Evolutionary conservation across 2,329 filamentous ascomycete species (phyloP).

Genomic region (Apiospora koreana): DNA sequence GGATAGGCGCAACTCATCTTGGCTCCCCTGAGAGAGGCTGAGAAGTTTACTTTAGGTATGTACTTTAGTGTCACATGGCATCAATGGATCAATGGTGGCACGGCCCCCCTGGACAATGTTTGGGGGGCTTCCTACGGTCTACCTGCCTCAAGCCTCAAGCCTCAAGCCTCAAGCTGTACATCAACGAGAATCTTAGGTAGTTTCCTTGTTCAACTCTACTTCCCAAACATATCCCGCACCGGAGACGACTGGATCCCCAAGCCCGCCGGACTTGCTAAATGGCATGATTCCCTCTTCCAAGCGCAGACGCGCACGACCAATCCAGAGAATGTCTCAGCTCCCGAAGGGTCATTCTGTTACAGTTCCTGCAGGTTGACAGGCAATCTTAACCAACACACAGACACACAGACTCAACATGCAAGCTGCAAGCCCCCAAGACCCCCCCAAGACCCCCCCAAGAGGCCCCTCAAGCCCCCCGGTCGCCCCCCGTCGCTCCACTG

Average conservation of each 20-base stretch:
- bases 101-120: no score
- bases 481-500: background rate
- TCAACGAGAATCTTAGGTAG: no score
- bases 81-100: no score
- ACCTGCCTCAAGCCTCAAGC: no score
- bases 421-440: slow-evolving; percentile 17
- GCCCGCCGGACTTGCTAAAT: background rate
- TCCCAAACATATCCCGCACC: background rate
- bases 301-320: slow-evolving; percentile 3
- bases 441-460: slow-evolving; percentile 20
- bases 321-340: background rate
- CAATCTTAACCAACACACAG: slow-evolving; percentile 27
- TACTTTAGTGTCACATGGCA: no score
- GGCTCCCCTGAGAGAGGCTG: no score
- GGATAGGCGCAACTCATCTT: no score
- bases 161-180: no score
- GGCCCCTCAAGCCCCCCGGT: slow-evolving; percentile 11
- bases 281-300: background rate
- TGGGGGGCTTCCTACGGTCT: no score
- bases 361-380: slow-evolving; percentile 21
- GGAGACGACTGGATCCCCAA: background rate
- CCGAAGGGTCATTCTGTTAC: slow-evolving; percentile 1
- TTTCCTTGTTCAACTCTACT: background rate
- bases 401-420: slow-evolving; percentile 24
- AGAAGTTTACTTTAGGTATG: no score